Base-by-base conservation (phyloP, 1,139 yeast genomes). In the Saccharomycopsis hybrid region DNA sequence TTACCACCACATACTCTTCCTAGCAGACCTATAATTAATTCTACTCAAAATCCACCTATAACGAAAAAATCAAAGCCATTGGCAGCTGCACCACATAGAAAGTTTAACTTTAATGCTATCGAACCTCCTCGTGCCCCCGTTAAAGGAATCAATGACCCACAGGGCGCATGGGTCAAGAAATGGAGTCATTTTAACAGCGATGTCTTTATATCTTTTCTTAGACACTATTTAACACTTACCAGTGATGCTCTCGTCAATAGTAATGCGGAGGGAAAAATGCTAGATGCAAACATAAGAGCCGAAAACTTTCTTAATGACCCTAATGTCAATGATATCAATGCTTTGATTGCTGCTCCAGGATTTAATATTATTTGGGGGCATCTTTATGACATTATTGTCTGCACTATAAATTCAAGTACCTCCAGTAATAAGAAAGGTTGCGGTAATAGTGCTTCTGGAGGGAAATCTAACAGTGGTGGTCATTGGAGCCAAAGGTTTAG, bases 181-280 rank as follows among this genome's bases (percentile, higher is more conserved):
- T 75, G 87, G 89, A 66, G 81, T 58, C 64, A 69, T 4, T 65
- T 71, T 40, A 73, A 73, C 55, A 65, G 77, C 37, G 76, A 74
- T 54, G 72, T 86, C 1, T 85, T 87, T 63, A 76, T 77, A 56
- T 81, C 94, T 1, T 87, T 87, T 59, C 68, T 85, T 52, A 80
- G 87, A 60, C 95, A 87, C 63, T 84, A 83, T 60, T 65, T 65
- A 51, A 66, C 50, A 51, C 38, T 49, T 56, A 44, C 41, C 3
- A 32, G 49, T 27, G 47, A 51, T 9, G 47, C 32, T 28, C 8
- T 49, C 4, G 46, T 32, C 2, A 44, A 36, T 24, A n/a, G 30
- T n/a, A n/a, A 28, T n/a, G 42, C 35, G 18, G 36, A 42, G 11
- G 28, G n/a, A 3, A 8, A 13, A 31, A 3, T 30, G 13, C 31